Evolutionary conservation across 169 alveolate species (phyloP), one percentile per base, ranked within the genome.

Genomic region (Plasmodium berghei): DNA sequence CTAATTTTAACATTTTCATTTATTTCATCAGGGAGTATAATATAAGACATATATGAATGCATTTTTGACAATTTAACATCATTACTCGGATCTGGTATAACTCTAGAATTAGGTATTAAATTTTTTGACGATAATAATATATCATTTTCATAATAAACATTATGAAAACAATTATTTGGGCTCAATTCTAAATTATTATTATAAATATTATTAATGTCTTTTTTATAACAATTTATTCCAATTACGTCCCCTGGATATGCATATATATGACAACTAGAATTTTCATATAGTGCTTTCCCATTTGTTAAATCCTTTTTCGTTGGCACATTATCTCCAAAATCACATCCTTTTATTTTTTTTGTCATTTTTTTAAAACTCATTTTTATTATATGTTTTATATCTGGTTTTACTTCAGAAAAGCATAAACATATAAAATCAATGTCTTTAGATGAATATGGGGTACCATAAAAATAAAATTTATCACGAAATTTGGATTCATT

Each of bases 321-420:
- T n/a, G 42, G 20, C 0, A 63, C 26, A 28, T 77, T 77, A 77
- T 77, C 62, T 16, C 89, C 89, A 63, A 77, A 77, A 63, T 77
- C 89, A 49, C 89, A 77, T 28, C 89, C 89, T 40, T 77, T 77
- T n/a, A 64, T 77, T 74, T 74, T 74, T 45, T 74, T 74, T 5
- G 28, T 28, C 34, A 73, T 74, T 59, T 74, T 74, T 61, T 62
- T 74, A 61, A 61, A 61, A 45, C 40, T 67, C 34, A 74, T 61
- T 74, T 61, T 74, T 74, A 74, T 74, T 67, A 74, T 54, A 61
- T 74, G 73, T 20, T 74, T 74, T 20, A 61, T n/a, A 16, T 59
- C 10, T 26, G 28, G n/a, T 5, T 73, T 34, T 8, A 16, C 5
- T 20, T 62, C 67, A 46, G 67, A 54, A 40, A 45, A 74, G 22